phyloP scores from a whole-genome alignment of 192 early-diverging fungal genomes.

The Coemansia reversa region DNA sequence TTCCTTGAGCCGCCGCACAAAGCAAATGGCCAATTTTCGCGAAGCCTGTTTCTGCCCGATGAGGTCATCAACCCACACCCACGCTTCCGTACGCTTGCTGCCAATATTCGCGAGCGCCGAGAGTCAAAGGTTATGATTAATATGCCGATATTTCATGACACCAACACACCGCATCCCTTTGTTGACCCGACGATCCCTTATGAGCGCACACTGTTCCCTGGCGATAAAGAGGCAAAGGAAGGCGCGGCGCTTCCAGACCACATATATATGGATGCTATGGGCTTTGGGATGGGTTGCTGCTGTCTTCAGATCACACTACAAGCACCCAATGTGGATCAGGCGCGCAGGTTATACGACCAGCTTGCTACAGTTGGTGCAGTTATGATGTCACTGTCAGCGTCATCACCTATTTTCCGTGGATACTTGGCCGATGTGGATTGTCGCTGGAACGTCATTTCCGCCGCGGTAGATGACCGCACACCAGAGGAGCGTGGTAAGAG shows the following conservation, averaged over 20 bases:
- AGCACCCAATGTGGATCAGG: conserved; percentile 89
- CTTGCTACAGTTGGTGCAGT: conserved; percentile 88
- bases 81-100: conserved; percentile 87
- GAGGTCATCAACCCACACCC: conserved; percentile 93
- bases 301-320: conserved; percentile 99
- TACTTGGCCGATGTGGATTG: conserved; percentile 95
- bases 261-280: conserved; percentile 99
- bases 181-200: conserved; percentile 69
- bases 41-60: conserved; percentile 91
- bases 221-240: conserved; percentile 68
- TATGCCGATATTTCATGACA: conserved; percentile 91
- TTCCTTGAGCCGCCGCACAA: conserved; percentile 73
- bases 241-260: conserved; percentile 84
- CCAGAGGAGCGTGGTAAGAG: conserved; percentile 79
- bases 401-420: conserved; percentile 90
- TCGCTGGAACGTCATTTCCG: conserved; percentile 96
- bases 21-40: conserved; percentile 65
- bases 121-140: conserved; percentile 95
- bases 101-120: conserved; percentile 91
- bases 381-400: conserved; percentile 91
- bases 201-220: conserved; percentile 60
- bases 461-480: conserved; percentile 90
- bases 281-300: conserved; percentile 98
- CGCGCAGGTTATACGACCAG: conserved; percentile 91
- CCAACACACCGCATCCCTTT: conserved; percentile 87